Evolutionary conservation across 2,329 filamentous ascomycete species (phyloP).

Genomic region (Trichoderma sp.): DNA sequence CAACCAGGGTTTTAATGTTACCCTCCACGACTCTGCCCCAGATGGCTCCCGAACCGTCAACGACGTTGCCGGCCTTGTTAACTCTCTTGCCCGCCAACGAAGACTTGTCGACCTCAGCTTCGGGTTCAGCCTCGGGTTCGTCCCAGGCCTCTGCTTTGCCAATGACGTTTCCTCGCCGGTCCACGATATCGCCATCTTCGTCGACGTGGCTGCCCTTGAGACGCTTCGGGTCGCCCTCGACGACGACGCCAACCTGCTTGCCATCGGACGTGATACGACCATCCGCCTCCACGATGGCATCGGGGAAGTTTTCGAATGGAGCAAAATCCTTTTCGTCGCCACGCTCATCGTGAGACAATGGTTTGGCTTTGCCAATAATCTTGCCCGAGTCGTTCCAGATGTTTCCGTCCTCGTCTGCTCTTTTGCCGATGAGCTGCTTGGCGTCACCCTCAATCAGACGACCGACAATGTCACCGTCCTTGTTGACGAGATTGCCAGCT

Average conservation of each 20-base stretch:
- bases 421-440: conserved; percentile 61
- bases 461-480: conserved; percentile 54
- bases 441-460: conserved; percentile 62
- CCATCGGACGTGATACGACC: conserved; percentile 51
- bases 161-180: conserved; percentile 64
- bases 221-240: conserved; percentile 62
- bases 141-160: conserved; percentile 69
- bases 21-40: conserved; percentile 67
- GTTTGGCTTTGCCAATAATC: conserved; percentile 64
- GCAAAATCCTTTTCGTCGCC: conserved; percentile 46
- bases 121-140: conserved; percentile 43
- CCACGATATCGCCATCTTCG: conserved; percentile 65
- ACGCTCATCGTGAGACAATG: conserved; percentile 51
- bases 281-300: conserved; percentile 51
- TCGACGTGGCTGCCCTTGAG: conserved; percentile 65
- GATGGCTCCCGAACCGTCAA: conserved; percentile 53
- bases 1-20: conserved; percentile 59
- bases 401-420: conserved; percentile 63
- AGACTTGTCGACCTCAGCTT: conserved; percentile 58
- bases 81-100: conserved; percentile 66
- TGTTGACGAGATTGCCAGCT: conserved; percentile 54
- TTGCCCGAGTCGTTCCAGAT: conserved; percentile 71
- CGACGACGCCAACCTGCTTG: conserved; percentile 57
- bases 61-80: conserved; percentile 65
- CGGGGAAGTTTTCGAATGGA: conserved; percentile 59